These are phyloP conservation scores for Chlorella sp. DNA, from an alignment of 139 green algal genomes.

Conservation along the genomic window DNA sequence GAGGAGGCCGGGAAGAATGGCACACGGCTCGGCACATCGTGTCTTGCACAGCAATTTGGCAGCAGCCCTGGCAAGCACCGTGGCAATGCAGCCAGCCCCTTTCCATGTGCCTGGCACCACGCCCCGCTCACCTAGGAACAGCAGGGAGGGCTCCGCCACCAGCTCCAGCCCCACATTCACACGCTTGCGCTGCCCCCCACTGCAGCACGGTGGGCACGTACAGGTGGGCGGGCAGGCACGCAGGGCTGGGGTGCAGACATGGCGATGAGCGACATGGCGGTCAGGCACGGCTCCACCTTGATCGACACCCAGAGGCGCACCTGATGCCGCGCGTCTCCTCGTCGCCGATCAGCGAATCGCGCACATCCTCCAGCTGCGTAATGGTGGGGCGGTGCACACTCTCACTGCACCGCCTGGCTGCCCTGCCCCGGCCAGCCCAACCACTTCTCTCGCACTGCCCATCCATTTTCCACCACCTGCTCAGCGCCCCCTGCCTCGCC, in stretches of 20 bases:
- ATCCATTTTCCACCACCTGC: neutral
- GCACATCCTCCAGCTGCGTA: constrained; percentile 46
- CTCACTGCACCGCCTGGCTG: too few relatives aligned
- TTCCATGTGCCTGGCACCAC: neutral
- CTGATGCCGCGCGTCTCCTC: constrained; percentile 64
- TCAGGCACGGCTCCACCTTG: neutral
- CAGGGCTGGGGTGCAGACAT: too few relatives aligned
- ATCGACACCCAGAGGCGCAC: neutral
- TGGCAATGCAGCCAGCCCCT: too few relatives aligned
- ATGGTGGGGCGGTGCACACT: too few relatives aligned
- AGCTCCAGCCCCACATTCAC: constrained; percentile 85
- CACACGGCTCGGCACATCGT: too few relatives aligned
- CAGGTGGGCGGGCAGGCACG: neutral
- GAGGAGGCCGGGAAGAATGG: too few relatives aligned
- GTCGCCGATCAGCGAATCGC: constrained; percentile 68
- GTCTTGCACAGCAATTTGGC: too few relatives aligned
- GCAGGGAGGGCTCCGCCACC: constrained; percentile 69
- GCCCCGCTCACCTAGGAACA: constrained; percentile 62
- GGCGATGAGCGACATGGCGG: too few relatives aligned
- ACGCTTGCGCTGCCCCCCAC: constrained; percentile 69
- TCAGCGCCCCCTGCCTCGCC: neutral
- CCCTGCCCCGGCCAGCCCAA: too few relatives aligned
- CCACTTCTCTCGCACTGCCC: neutral
- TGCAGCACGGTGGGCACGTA: neutral
- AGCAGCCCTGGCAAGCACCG: too few relatives aligned